Evolutionary conservation across 352 stramenopile species (phyloP), one percentile per base, ranked within the genome.

Genomic region (Globisporangium heterothallicum): DNA sequence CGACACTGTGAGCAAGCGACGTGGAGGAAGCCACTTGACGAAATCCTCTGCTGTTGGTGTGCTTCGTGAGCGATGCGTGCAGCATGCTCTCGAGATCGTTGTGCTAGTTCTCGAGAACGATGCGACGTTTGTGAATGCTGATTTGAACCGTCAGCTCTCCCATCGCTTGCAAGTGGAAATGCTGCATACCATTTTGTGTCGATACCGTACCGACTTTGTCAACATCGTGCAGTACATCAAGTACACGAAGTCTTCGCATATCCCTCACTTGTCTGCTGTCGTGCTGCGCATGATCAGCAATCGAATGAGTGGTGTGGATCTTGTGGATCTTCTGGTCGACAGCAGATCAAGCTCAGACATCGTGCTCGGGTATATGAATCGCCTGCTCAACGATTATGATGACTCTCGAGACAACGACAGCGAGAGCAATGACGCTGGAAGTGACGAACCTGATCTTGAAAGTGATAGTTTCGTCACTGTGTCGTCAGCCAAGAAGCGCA

Each of bases 221-320:
- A 84, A 73, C 44, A 80, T 94, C 53, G 63, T 85, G 45, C 78
- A 88, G 66, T 94, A 92, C 62, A 78, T 94, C 50, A 84, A 88
- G 59, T 94, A 89, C 62, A 83, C 74, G 14, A 88, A 91, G 64
- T 78, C 73, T 8, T 53, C 67, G 18, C 74, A 85, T 41, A 90
- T 94, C 24, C 68, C 83, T 7, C 66, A 88, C 32, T 49, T 92
- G 4, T 90, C 83, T 16, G 67, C 73, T 4, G 77, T 77, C 19
- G 78, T 94, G 47, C 52, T 94, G 30, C 74, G 74, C 24, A 54
- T 77, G 12, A 72, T 94, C 34, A 94, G 83, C 55, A 65, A 71
- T 13, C 76, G 78, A 7, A 78, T 92, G 50, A 70, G 59, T 32
- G 81, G 81, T 19, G 35, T 57, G 3, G 64, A 86, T 9, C 64